These are phyloP conservation scores for Neurospora sp. DNA, from an alignment of 495 filamentous ascomycete genomes.

Conservation along the genomic window DNA sequence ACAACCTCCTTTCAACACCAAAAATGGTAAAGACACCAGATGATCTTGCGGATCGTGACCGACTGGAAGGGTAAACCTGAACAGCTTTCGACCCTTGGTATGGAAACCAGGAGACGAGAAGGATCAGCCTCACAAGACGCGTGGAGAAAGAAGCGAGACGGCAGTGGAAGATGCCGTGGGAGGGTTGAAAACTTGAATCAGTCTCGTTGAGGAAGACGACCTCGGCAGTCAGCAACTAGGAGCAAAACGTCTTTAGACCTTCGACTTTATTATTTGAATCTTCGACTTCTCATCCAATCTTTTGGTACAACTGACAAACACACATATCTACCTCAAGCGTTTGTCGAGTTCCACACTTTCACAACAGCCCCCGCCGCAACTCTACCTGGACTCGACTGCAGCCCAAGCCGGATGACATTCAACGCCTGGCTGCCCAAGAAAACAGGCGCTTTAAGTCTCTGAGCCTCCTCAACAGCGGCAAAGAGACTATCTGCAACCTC, in stretches of 20 bases:
- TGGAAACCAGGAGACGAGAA: not conserved
- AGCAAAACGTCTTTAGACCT: not conserved
- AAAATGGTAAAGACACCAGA: not conserved
- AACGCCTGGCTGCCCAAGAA: conserved; percentile 30
- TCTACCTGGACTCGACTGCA: conserved; percentile 7
- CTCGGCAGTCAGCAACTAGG: not conserved
- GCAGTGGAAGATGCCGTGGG: not conserved
- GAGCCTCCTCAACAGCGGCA: conserved; percentile 43
- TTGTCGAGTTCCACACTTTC: conserved; percentile 32
- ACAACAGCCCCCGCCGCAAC: conserved; percentile 21
- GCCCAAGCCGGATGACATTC: conserved; percentile 23
- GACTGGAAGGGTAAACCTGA: not conserved
- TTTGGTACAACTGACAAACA: too few relatives aligned
- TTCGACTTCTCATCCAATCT: not conserved
- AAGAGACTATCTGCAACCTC: conserved; percentile 38
- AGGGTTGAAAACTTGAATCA: not conserved
- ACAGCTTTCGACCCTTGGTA: not conserved
- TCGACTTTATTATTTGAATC: not conserved
- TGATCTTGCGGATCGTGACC: not conserved
- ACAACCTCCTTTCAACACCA: not conserved
- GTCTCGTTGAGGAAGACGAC: not conserved
- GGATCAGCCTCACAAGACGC: not conserved
- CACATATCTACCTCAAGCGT: too few relatives aligned
- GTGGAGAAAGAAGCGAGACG: not conserved
- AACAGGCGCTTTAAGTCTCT: conserved; percentile 31